A percentile compares a stretch with the other conserved stretches of the same genome.
Conservation (phyloP, 306 rosid genomes). For the Gleditsia sinensis region DNA sequence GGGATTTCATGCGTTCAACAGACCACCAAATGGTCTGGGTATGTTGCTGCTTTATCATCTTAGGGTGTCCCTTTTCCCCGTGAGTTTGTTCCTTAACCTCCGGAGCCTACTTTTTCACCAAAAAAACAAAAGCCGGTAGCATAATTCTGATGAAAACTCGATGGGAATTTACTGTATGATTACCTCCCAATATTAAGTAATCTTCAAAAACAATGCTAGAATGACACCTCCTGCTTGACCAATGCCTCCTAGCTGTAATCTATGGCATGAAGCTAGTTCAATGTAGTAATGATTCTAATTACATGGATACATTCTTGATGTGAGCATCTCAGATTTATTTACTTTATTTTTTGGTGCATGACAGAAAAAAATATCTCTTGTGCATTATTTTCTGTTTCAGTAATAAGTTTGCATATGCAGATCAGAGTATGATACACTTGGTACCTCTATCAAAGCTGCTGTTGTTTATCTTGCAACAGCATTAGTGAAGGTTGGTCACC, state of each 20-base stretch:
- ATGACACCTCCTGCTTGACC: neutral
- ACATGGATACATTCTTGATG: neutral
- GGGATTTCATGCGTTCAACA: neutral
- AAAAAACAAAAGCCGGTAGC: neutral
- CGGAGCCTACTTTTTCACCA: neutral
- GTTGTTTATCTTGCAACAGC: conserved; percentile 96
- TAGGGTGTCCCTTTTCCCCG: neutral
- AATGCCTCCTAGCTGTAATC: neutral
- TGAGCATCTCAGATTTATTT: neutral
- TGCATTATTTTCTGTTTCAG: neutral
- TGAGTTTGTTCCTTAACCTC: neutral
- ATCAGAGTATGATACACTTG: conserved; percentile 97
- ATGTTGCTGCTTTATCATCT: neutral
- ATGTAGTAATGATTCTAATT: neutral
- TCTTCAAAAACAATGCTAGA: neutral
- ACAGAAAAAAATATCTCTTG: neutral
- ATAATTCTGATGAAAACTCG: neutral
- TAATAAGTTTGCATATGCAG: conserved; percentile 47
- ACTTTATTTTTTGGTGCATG: neutral
- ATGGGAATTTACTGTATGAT: neutral
- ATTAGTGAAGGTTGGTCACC: conserved; percentile 72
- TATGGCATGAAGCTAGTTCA: neutral
- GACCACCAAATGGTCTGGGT: neutral
- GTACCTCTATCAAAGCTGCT: conserved; percentile 88
- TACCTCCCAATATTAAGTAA: neutral